Evolutionary conservation across 2,329 filamentous ascomycete species (phyloP).

Genomic region (Aspergillus neotritici): DNA sequence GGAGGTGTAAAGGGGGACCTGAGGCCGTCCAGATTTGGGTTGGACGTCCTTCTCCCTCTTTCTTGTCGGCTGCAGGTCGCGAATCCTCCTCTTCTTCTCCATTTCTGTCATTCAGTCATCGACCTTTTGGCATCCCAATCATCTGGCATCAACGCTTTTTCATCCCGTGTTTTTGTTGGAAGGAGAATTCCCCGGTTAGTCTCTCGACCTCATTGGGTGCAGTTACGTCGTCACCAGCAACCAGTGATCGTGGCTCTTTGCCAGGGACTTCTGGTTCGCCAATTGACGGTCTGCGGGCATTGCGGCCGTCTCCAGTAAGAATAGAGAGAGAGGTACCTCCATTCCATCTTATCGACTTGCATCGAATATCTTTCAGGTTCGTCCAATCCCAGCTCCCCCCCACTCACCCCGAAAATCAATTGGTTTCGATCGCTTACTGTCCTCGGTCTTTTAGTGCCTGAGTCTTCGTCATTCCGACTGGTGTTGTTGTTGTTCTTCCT

Average conservation of each 20-base stretch:
- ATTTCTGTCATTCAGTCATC: too few relatives aligned
- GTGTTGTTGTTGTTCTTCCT: conserved; percentile 9
- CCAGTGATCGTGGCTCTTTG: conserved; percentile 21
- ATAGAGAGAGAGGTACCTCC: conserved; percentile 7
- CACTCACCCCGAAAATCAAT: too few relatives aligned
- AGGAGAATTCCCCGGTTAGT: conserved; percentile 3
- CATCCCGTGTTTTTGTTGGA: conserved; percentile 3
- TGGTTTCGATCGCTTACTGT: too few relatives aligned
- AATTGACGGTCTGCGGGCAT: conserved; percentile 30
- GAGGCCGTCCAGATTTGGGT: neutral
- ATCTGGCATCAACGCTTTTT: neutral
- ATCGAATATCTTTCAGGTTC: too few relatives aligned
- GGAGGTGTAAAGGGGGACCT: neutral
- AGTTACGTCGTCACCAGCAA: conserved; percentile 13
- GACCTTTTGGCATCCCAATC: too few relatives aligned
- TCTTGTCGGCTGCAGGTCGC: too few relatives aligned
- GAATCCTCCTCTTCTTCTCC: too few relatives aligned
- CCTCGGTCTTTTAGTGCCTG: too few relatives aligned
- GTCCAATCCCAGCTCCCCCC: too few relatives aligned
- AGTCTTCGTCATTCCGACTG: neutral
- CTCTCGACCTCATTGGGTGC: conserved; percentile 12
- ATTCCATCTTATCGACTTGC: conserved; percentile 13
- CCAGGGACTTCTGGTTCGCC: conserved; percentile 34
- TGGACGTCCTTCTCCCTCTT: too few relatives aligned
- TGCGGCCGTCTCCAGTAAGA: conserved; percentile 24